Conservation (phyloP, 1,284 basidiomycete species). For the Volvariella volvacea region DNA sequence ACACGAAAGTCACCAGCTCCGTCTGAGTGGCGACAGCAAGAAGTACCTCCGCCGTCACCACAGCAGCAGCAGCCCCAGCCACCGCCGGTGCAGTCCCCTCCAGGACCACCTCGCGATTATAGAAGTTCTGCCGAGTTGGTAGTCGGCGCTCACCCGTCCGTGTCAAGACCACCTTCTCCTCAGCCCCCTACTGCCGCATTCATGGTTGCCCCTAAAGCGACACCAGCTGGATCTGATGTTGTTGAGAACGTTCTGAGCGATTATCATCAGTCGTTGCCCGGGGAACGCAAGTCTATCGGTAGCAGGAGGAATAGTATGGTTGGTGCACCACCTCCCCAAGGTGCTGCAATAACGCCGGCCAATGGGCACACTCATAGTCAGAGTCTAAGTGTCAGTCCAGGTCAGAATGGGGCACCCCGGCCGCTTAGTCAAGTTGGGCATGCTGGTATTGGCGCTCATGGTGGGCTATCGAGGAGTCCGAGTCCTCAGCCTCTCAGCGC, state of each 20-base stretch:
- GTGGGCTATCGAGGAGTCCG: constrained; percentile 28
- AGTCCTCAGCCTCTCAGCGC: constrained; percentile 49
- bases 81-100: neutral
- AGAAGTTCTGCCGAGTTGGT: constrained; percentile 66
- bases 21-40: neutral
- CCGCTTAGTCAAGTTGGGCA: constrained; percentile 61
- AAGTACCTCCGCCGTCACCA: neutral
- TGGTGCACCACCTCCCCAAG: constrained; percentile 18
- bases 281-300: constrained; percentile 58
- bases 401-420: constrained; percentile 33
- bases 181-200: constrained; percentile 47
- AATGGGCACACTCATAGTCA: constrained; percentile 13
- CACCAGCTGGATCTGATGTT: constrained; percentile 28
- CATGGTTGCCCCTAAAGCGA: constrained; percentile 66
- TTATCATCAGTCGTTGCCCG: constrained; percentile 85
- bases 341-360: neutral
- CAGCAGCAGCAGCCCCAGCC: neutral
- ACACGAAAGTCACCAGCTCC: neutral
- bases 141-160: constrained; percentile 65
- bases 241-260: constrained; percentile 68
- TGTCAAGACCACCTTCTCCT: constrained; percentile 72
- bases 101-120: constrained; percentile 38
- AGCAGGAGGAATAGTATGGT: constrained; percentile 43
- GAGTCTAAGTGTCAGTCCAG: constrained; percentile 18
- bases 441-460: constrained; percentile 74